Evolutionary conservation across 345 rosid species (phyloP).

Genomic region (Gossypium sturtianum): DNA sequence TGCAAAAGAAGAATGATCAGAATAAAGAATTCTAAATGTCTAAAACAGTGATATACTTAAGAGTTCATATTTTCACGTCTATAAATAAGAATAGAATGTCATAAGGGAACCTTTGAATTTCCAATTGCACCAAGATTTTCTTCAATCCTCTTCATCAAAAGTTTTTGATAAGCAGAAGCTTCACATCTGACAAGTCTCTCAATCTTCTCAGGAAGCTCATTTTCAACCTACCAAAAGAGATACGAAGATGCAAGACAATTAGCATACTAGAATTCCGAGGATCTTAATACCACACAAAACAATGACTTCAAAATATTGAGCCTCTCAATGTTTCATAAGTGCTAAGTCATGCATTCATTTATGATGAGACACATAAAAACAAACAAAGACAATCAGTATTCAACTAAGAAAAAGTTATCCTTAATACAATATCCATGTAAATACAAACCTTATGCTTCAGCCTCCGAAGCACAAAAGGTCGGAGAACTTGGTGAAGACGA

Average conservation of each 20-base stretch:
- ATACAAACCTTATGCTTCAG: slow-evolving; percentile 81
- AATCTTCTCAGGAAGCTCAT: slow-evolving; percentile 81
- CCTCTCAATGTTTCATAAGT: not conserved
- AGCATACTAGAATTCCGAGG: not conserved
- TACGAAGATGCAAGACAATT: slow-evolving; percentile 12
- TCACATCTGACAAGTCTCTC: slow-evolving; percentile 88
- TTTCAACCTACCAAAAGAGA: slow-evolving; percentile 61
- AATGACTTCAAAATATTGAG: not conserved
- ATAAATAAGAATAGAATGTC: not conserved
- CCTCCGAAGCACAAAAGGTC: slow-evolving; percentile 91
- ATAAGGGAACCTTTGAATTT: slow-evolving; percentile 54
- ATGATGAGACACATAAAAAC: not conserved
- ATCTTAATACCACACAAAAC: not conserved
- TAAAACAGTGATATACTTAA: not conserved
- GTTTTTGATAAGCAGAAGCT: slow-evolving; percentile 93
- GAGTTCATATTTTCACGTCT: not conserved
- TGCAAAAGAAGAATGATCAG: slow-evolving; percentile 23
- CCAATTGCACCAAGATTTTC: slow-evolving; percentile 88
- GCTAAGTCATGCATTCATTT: not conserved
- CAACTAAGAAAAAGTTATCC: not conserved
- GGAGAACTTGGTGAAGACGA: slow-evolving; percentile 93
- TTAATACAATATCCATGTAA: slow-evolving; percentile 5
- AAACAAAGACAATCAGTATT: not conserved
- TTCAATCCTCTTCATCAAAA: slow-evolving; percentile 87
- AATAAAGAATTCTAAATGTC: slow-evolving; percentile 4